A percentile compares a stretch with the other conserved stretches of the same genome.
phyloP scores from a whole-genome alignment of 371 early-diverging fungal species.

The Umbelopsis sp. region DNA sequence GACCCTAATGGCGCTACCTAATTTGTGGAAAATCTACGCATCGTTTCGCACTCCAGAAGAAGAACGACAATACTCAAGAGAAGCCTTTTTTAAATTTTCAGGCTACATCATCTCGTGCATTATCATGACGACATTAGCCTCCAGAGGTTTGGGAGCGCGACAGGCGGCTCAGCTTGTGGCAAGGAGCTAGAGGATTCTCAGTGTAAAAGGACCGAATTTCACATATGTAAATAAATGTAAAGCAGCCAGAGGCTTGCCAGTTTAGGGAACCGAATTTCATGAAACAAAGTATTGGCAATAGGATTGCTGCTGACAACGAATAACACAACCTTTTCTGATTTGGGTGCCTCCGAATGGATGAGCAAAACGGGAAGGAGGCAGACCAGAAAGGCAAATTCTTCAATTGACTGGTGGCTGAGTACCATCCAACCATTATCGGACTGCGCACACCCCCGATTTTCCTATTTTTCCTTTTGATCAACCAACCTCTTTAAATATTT shows the following conservation, averaged over 20 bases:
- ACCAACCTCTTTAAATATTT: not conserved
- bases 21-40: constrained; percentile 73
- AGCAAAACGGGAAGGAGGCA: constrained; percentile 14
- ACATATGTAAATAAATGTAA: not conserved
- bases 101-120: constrained; percentile 73
- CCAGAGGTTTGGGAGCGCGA: constrained; percentile 23
- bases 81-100: constrained; percentile 80
- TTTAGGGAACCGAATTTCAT: not conserved
- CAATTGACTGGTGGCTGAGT: constrained; percentile 19
- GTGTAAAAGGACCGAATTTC: not conserved
- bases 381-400: constrained; percentile 17
- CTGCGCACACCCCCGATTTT: not conserved
- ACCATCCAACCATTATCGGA: constrained; percentile 6
- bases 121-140: constrained; percentile 69
- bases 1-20: constrained; percentile 62
- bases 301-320: constrained; percentile 12
- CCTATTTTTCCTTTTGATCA: not conserved
- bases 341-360: constrained; percentile 16
- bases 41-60: constrained; percentile 81
- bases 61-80: constrained; percentile 73
- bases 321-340: not conserved
- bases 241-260: not conserved
- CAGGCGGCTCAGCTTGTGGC: constrained; percentile 10
- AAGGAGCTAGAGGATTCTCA: not conserved
- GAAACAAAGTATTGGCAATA: not conserved